Evolutionary conservation across 2,329 filamentous ascomycete genomes (phyloP).

Genomic region (Scortechinia acanthostroma): DNA sequence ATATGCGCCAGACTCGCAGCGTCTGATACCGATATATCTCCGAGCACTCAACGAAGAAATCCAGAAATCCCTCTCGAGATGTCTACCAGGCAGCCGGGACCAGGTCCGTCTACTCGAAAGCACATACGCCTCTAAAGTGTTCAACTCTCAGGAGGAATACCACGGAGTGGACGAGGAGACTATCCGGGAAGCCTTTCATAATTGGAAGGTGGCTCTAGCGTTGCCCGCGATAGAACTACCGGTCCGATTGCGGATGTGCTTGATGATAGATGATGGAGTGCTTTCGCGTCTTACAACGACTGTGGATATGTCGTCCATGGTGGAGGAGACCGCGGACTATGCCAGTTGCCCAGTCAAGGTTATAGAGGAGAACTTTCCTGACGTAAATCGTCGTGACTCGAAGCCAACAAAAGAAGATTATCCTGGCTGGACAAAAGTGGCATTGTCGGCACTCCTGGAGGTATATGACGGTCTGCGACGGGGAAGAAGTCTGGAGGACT

Average conservation of each 20-base stretch:
- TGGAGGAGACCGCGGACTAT: background rate
- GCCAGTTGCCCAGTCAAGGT: constrained; percentile 12
- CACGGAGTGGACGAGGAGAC: constrained; percentile 8
- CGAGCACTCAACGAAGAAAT: background rate
- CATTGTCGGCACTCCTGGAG: constrained; percentile 14
- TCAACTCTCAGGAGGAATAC: constrained; percentile 9
- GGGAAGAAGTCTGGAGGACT: constrained; percentile 12
- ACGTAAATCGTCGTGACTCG: constrained; percentile 13
- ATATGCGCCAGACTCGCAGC: constrained; percentile 14
- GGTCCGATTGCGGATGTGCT: constrained; percentile 13
- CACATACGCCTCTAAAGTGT: constrained; percentile 16
- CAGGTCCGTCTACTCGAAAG: constrained; percentile 9
- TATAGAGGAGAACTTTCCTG: constrained; percentile 18
- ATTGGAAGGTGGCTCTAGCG: constrained; percentile 15
- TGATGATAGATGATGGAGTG: constrained; percentile 15
- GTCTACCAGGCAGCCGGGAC: background rate
- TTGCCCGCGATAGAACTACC: constrained; percentile 15
- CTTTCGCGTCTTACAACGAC: constrained; percentile 9
- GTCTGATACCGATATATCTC: background rate
- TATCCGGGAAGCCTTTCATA: constrained; percentile 13
- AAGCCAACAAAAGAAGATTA: constrained; percentile 6
- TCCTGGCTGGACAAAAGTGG: constrained; percentile 7
- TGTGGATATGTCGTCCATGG: background rate
- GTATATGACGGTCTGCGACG: constrained; percentile 13
- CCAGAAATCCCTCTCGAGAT: background rate